Base-by-base conservation (phyloP, 441 rosid species). In the Metrosideros polymorpha region DNA sequence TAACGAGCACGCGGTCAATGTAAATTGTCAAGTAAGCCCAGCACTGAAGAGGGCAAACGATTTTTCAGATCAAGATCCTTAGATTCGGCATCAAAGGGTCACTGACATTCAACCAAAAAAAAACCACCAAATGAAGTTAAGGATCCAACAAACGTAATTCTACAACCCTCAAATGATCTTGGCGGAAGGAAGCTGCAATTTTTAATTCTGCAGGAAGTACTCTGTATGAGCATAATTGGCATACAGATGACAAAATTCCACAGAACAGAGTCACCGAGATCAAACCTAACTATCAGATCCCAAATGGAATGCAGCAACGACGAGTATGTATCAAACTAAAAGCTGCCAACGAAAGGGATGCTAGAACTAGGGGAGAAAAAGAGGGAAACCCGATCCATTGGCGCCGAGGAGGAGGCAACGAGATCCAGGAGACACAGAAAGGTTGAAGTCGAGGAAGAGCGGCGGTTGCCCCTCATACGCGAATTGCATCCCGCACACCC, bases 331-430 rank as follows among this genome's bases (percentile, higher is more conserved):
- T 71, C 79, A 50, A 85, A 66, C 77, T 29, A 14, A 71, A 85
- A 85, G 52, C 30, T 39, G 79, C 79, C 79, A 39, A 22, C 24
- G 9, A 84, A 17, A 25, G 35, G 51, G 42, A 7, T 32, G 51
- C 83, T 32, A 42, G 35, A 51, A 35, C n/a, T n/a, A n/a, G n/a
- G n/a, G n/a, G n/a, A n/a, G n/a, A n/a, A n/a, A n/a, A n/a, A n/a
- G n/a, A n/a, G n/a, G n/a, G n/a, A n/a, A n/a, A n/a, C 99, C 99
- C 86, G 99, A 97, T 91, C 99, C 99, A 82, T 96, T 97, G 83
- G 99, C 98, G 87, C 99, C 99, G 77, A 96, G 94, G 75, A 97
- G 96, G 87, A 96, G 98, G 89, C 98, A 96, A 82, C 99, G 98
- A 89, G 99, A 95, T 90, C 98, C 98, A 3, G 95, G 95, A 84